Base-by-base conservation (phyloP, 2,329 filamentous ascomycete species). In the Cordyceps sp. region DNA sequence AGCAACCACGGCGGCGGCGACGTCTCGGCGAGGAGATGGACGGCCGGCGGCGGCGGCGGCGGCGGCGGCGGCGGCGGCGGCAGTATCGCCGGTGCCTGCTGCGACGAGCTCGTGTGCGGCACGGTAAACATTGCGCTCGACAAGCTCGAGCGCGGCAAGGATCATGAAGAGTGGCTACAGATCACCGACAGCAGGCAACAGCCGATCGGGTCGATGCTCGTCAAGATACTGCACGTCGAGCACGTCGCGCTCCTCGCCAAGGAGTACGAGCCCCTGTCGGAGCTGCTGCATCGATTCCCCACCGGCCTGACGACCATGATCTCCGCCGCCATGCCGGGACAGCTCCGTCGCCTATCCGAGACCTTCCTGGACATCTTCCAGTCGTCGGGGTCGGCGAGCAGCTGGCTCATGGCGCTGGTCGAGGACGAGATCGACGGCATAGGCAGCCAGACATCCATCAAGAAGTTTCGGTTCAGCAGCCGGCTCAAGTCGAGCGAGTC, bases 341-440 rank as follows among this genome's bases (percentile, higher is more conserved):
- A 84, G 45, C 62, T 94, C 22, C 78, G 79, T 33, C 68, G 73
- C n/a, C 54, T 96, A 8, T 81, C 85, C 3, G 86, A 94, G 48
- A 75, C 80, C 19, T 72, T 96, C 24, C 60, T 96, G 39, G 92
- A 96, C 49, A 93, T 98, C 32, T 98, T 88, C 45, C 90, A 98
- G 48, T 86, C 93, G 4, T 88, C 85, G 3, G 84, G 83, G 1
- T 72, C 73, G 24, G 80, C 82, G 3, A 69, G 69, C 27, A 84
- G 94, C 36, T 98, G 90, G 90, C 67, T 98, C 16, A 90, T 84
- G 64, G 77, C 83, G 3, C 62, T 98, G 26, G 82, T 94, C 0
- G 90, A 98, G 53, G 88, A 96, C 48, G 90, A 98, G 53, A 96
- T 98, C 35, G 90, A 96, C 46, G 88, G 88, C 1, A 76, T 90